Evolutionary conservation across 305 asterid species (phyloP).

Genomic region (Coffea humblotiana): DNA sequence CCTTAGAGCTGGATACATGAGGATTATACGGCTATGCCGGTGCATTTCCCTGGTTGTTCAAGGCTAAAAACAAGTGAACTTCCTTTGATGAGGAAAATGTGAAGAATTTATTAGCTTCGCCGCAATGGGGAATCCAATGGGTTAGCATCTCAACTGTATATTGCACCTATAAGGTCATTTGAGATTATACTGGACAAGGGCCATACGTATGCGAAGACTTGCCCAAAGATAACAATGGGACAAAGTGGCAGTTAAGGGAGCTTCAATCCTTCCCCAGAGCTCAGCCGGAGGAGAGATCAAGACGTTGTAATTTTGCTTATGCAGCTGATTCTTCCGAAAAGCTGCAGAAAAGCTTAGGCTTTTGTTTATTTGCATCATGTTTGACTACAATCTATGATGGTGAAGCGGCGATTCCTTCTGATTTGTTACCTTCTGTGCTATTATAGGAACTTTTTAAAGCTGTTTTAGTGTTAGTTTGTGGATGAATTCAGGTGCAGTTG

Average conservation of each 20-base stretch:
- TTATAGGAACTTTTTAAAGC: too few species aligned
- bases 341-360: too few species aligned
- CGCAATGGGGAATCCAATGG: neutral
- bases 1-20: conserved; percentile 59
- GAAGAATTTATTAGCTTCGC: neutral
- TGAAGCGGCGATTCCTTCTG: too few species aligned
- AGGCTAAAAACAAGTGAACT: conserved; percentile 32
- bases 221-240: neutral
- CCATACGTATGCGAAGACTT: neutral
- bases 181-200: neutral
- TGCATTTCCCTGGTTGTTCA: conserved; percentile 52
- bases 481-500: too few species aligned
- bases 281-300: neutral
- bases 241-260: neutral
- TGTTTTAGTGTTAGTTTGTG: too few species aligned
- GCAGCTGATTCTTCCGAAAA: too few species aligned
- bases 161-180: neutral
- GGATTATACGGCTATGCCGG: conserved; percentile 66
- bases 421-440: too few species aligned
- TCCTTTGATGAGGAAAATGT: neutral
- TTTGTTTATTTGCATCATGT: too few species aligned
- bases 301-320: neutral
- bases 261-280: neutral
- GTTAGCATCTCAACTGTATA: neutral
- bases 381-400: too few species aligned